Evolutionary conservation across 768 basidiomycete genomes (phyloP).

Genomic region (Mycena metata): DNA sequence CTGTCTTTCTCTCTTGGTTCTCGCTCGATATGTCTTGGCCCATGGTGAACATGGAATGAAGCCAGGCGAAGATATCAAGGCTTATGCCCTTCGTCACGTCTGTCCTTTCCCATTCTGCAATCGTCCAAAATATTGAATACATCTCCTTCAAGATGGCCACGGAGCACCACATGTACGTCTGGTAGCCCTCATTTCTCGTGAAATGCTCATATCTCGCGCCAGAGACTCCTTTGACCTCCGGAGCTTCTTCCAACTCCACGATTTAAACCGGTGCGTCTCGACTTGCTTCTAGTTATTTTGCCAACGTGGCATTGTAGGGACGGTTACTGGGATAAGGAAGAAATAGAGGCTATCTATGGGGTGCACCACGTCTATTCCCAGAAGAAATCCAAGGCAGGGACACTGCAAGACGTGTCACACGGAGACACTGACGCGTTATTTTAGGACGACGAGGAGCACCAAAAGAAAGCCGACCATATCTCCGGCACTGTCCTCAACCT

Average conservation of each 20-base stretch:
- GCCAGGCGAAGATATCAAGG: constrained; percentile 76
- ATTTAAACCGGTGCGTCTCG: constrained; percentile 79
- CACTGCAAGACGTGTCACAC: not conserved
- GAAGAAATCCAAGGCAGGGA: constrained; percentile 77
- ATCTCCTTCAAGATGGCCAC: constrained; percentile 77
- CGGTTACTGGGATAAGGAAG: constrained; percentile 85
- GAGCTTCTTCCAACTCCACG: constrained; percentile 97
- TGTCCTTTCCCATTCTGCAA: constrained; percentile 49
- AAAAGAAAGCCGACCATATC: constrained; percentile 85
- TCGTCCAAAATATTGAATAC: constrained; percentile 24
- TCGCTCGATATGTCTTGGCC: constrained; percentile 47
- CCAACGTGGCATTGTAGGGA: constrained; percentile 61
- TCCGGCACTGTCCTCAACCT: constrained; percentile 75
- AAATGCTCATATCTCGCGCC: constrained; percentile 24
- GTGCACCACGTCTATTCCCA: constrained; percentile 93
- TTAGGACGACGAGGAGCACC: constrained; percentile 82
- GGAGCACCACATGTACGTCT: constrained; percentile 86
- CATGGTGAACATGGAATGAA: constrained; percentile 75
- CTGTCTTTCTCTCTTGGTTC: constrained; percentile 57
- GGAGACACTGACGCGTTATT: constrained; percentile 1
- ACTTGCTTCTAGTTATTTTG: not conserved
- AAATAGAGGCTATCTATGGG: constrained; percentile 97
- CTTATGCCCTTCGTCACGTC: constrained; percentile 94
- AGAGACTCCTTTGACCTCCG: constrained; percentile 87
- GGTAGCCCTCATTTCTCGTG: constrained; percentile 11